Conservation (phyloP, 768 basidiomycete genomes). For the Lyophyllum atratum region DNA sequence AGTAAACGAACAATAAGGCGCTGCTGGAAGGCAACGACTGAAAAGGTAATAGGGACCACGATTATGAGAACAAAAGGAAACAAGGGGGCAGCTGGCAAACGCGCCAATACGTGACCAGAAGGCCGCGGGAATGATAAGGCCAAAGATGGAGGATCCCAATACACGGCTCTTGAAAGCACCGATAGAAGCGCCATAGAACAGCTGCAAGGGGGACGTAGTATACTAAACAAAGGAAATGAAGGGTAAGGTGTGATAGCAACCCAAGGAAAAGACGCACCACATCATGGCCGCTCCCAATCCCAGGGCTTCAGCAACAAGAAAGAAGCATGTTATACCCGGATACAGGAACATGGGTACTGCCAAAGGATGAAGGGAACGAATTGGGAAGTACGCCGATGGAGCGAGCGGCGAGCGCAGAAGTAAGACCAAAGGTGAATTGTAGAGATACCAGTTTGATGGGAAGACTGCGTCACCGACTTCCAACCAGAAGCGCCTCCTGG, state of each 20-base stretch:
- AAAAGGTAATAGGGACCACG: neutral
- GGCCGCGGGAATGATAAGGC: neutral
- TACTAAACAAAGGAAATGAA: neutral
- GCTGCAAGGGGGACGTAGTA: neutral
- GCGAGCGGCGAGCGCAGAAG: neutral
- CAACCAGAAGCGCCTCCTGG: neutral
- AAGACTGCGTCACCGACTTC: neutral
- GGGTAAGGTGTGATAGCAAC: neutral
- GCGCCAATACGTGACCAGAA: neutral
- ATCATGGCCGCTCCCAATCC: neutral
- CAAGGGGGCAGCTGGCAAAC: neutral
- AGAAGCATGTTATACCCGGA: neutral
- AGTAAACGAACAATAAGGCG: neutral
- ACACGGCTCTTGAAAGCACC: neutral
- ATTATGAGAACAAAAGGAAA: neutral
- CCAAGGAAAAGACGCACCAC: neutral
- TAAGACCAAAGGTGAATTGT: neutral
- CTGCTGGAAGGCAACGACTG: neutral
- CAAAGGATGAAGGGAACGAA: neutral
- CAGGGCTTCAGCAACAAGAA: neutral
- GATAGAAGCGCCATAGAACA: neutral
- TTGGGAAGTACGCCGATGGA: neutral
- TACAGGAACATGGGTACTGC: neutral
- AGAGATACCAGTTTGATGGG: neutral
- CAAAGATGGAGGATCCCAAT: neutral